These are phyloP conservation scores for Chrysanthemum seticuspe DNA, from an alignment of 129 eudicot genomes.

Conservation along the genomic window DNA sequence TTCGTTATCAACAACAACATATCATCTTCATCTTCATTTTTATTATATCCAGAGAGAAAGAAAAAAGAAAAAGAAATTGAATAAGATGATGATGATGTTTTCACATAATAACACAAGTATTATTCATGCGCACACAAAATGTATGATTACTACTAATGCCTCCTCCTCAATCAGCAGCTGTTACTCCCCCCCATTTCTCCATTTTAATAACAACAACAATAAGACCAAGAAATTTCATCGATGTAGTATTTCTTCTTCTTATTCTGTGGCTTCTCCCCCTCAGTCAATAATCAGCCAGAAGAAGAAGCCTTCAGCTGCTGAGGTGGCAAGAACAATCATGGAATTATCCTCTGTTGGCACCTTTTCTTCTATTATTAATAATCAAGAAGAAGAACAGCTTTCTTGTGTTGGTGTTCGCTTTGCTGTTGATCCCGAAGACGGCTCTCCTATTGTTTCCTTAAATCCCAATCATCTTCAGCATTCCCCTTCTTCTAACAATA, in stretches of 20 bases:
- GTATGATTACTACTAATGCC: too few species aligned
- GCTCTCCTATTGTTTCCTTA: slow-evolving; percentile 66
- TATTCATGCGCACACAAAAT: too few species aligned
- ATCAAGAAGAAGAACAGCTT: too few species aligned
- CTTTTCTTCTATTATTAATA: slow-evolving; percentile 24
- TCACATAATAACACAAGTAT: too few species aligned
- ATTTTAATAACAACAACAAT: background rate
- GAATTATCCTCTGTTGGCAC: slow-evolving; percentile 76
- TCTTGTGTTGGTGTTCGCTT: slow-evolving; percentile 63
- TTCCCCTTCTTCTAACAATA: too few species aligned
- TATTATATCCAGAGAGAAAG: too few species aligned
- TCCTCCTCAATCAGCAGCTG: too few species aligned
- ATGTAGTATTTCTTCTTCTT: background rate
- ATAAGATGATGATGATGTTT: too few species aligned
- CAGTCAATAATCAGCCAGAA: slow-evolving; percentile 5
- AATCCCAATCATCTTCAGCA: slow-evolving; percentile 36
- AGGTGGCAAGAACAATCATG: slow-evolving; percentile 78
- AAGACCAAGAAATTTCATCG: background rate
- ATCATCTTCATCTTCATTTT: too few species aligned
- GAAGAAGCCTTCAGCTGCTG: slow-evolving; percentile 67
- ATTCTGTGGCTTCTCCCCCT: slow-evolving; percentile 35
- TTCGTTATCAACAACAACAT: too few species aligned
- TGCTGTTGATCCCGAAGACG: slow-evolving; percentile 63
- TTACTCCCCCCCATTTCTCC: background rate
- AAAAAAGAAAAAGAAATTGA: too few species aligned